Evolutionary conservation across 2,329 filamentous ascomycete genomes (phyloP).

Genomic region (Chalaropsis ovoidea): DNA sequence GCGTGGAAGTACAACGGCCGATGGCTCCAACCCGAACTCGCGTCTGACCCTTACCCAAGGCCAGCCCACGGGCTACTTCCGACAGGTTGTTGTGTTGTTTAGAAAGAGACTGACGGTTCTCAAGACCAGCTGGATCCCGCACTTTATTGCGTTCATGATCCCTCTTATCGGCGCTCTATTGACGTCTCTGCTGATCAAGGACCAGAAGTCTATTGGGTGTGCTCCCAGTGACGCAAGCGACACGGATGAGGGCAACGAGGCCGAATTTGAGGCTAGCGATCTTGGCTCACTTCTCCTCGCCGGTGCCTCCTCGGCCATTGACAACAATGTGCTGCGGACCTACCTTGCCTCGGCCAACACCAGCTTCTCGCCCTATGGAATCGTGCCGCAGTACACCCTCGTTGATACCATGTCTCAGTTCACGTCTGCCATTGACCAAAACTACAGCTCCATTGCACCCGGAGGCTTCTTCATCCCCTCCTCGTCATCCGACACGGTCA

Average conservation of each 20-base stretch:
- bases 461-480: conserved; percentile 67
- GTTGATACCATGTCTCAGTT: conserved; percentile 59
- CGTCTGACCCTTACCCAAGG: conserved; percentile 56
- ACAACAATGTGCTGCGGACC: conserved; percentile 6
- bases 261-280: conserved; percentile 32
- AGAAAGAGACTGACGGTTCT: conserved; percentile 68
- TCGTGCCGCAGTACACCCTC: conserved; percentile 27
- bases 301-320: conserved; percentile 16
- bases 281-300: conserved; percentile 27
- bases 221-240: conserved; percentile 34
- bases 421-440: conserved; percentile 50
- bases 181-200: conserved; percentile 63
- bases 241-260: conserved; percentile 31
- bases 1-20: conserved; percentile 25
- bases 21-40: conserved; percentile 28
- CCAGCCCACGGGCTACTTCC: conserved; percentile 54
- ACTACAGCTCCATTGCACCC: conserved; percentile 59
- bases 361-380: conserved; percentile 21
- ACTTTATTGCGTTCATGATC: conserved; percentile 61
- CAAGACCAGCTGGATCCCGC: conserved; percentile 67
- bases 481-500: conserved; percentile 39
- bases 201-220: conserved; percentile 33
- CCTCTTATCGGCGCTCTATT: conserved; percentile 71
- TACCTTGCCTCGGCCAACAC: conserved; percentile 19
- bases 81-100: conserved; percentile 66